These are phyloP conservation scores for Colletotrichum higginsianum DNA, from an alignment of 2,329 filamentous ascomycete genomes.

Conservation along the genomic window DNA sequence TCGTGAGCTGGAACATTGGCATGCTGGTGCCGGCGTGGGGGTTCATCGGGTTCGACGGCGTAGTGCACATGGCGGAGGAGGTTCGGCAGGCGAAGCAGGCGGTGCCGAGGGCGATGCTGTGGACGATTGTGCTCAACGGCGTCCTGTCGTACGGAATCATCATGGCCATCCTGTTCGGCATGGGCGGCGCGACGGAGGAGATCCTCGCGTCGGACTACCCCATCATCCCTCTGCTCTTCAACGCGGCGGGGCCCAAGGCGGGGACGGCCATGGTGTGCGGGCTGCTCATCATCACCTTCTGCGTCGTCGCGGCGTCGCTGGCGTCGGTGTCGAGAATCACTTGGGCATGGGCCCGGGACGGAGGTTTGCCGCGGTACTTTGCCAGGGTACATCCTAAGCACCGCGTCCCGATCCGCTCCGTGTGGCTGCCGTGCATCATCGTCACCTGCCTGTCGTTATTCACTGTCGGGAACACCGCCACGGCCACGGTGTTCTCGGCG, in stretches of 20 bases:
- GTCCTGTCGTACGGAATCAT: slow-evolving; percentile 51
- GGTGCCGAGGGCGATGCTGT: slow-evolving; percentile 41
- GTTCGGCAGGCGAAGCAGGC: slow-evolving; percentile 39
- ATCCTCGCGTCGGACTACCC: slow-evolving; percentile 35
- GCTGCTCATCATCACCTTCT: slow-evolving; percentile 37
- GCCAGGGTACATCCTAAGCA: slow-evolving; percentile 35
- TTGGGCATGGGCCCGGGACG: slow-evolving; percentile 38
- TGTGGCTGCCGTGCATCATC: slow-evolving; percentile 38
- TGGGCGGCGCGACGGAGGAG: slow-evolving; percentile 36
- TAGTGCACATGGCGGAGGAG: slow-evolving; percentile 44
- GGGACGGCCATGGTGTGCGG: slow-evolving; percentile 39
- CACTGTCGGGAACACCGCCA: slow-evolving; percentile 36
- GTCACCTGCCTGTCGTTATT: slow-evolving; percentile 35
- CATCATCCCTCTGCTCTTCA: slow-evolving; percentile 37
- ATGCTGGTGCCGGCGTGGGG: slow-evolving; percentile 40
- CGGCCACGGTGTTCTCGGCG: slow-evolving; percentile 39
- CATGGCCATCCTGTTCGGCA: slow-evolving; percentile 35
- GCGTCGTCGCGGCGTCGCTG: slow-evolving; percentile 53
- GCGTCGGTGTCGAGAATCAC: slow-evolving; percentile 47
- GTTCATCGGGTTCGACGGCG: slow-evolving; percentile 38
- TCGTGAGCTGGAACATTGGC: slow-evolving; percentile 42
- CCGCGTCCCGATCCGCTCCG: slow-evolving; percentile 33
- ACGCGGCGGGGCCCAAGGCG: slow-evolving; percentile 25
- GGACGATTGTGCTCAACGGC: slow-evolving; percentile 49
- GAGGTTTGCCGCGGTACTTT: slow-evolving; percentile 37